Percentiles rank a stretch among this genome's conserved stretches.
Conservation (phyloP, 352 stramenopile species). For the Phytophthora pseudosyringae region DNA sequence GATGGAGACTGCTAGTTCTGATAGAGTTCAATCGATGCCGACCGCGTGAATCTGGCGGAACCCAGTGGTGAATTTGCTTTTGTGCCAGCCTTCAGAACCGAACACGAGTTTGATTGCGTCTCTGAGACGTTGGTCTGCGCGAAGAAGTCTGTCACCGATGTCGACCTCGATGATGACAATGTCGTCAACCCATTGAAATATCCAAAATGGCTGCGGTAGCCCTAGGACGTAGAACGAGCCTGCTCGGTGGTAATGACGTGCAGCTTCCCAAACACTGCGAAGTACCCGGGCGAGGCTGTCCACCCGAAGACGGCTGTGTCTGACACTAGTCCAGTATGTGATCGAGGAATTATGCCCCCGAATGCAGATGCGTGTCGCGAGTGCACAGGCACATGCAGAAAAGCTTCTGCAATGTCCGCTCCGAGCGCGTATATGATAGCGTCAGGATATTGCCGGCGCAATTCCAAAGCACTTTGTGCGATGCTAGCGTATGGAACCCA, state of each 20-base stretch:
- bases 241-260: too few species aligned
- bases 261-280: neutral
- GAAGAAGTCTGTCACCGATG: neutral
- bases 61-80: neutral
- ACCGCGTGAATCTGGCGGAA: neutral
- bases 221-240: too few species aligned
- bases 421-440: neutral
- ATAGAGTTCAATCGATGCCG: neutral
- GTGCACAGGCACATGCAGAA: neutral
- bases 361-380: neutral
- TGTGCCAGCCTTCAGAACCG: neutral
- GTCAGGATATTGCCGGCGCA: neutral
- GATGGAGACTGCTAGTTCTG: neutral
- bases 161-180: constrained; percentile 2
- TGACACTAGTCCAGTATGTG: neutral
- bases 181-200: neutral
- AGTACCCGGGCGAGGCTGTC: neutral
- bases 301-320: neutral
- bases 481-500: neutral
- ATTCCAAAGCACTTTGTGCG: neutral
- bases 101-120: constrained; percentile 2
- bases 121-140: neutral
- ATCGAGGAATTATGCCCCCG: neutral
- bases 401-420: constrained; percentile 3
- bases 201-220: too few species aligned